Evolutionary conservation across 257 asterid species (phyloP), one percentile per base, ranked within the genome.

Genomic region (Pogostemon cablin): DNA sequence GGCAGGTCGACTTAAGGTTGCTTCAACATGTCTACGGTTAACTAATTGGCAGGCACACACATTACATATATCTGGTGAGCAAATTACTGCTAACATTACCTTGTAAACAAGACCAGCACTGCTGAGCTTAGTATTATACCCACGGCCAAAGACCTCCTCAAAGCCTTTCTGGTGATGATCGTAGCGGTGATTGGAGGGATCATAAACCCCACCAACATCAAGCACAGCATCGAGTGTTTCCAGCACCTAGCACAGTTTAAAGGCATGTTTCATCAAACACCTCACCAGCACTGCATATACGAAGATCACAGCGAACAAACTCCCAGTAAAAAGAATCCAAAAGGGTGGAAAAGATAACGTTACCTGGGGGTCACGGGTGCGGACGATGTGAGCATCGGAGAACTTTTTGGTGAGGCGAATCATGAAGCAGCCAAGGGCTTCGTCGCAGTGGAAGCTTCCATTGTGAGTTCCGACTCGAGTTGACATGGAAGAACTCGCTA

Each of bases 391-490:
- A 72, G 97, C 98, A 9, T 86, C 82, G 64, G 75, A 68, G 72
- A 90, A 90, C 71, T 78, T 86, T 12, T 81, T 67, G 3, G 97
- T 86, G 65, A 88, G 97, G 71, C 98, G 97, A 73, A 92, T 90
- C 95, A 92, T 90, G 80, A 88, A 92, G 88, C 98, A 90, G 62
- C 96, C 98, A 7, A 90, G 96, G 78, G 93, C 98, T 76, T 92
- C 98, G 78, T 92, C 98, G 69, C 98, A 92, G 83, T 90, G 97
- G 81, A 92, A 90, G 85, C 96, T 90, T n/a, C 98, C 97, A 60
- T 90, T 81, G 86, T 92, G 97, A 34, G 98, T 92, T 25, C 98
- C 97, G 20, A 92, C 89, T 62, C 81, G 85, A 62, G 83, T 48
- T 34, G 95, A 85, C 96, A 91, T 88, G 65, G 69, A 7, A 7